Base-by-base conservation (phyloP, 345 rosid species). In the Camelina hispida region DNA sequence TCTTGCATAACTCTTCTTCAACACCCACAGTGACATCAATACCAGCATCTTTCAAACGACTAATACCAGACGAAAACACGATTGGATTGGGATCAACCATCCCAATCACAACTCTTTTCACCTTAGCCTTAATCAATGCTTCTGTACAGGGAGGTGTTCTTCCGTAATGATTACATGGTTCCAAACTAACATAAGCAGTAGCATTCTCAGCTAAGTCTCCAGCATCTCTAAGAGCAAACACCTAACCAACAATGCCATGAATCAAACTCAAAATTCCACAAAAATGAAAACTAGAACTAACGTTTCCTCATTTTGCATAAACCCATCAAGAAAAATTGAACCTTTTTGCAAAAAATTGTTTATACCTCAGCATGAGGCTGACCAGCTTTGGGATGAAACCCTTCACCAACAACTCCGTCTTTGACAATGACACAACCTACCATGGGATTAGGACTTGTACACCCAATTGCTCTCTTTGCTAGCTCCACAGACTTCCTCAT, bases 371-470 rank as follows among this genome's bases (percentile, higher is more conserved):
- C 97, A 79, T 92, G 99, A 75, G 98, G 97, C 66, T 90, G 89
- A 11, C 97, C 98, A 58, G 98, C 97, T 87, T 92, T 95, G 60
- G 97, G 97, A 77, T 95, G 97, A 79, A 87, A 92, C 34, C 98
- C 99, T 87, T 92, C 82, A 18, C 99, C 97, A 53, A 95, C 97
- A 64, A 84, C 50, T 1, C 96, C 96, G 48, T 95, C 93, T 79
- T 89, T 89, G 37, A 95, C 96, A 59, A 95, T 87, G 18, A 95
- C 90, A 74, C 98, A 94, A 15, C 98, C 97, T 42, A 89, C 98
- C 96, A 95, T 77, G 10, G 99, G 99, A 77, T 95, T 89, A 71
- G 98, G 98, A 79, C 97, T 95, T 3, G 99, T 92, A 58, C 77
- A 73, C 18, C 99, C 97, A 79, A 79, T 79, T 51, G 87, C 97